Base-by-base conservation (phyloP, 2,329 filamentous ascomycete genomes). In the Bretziella fagacearum region DNA sequence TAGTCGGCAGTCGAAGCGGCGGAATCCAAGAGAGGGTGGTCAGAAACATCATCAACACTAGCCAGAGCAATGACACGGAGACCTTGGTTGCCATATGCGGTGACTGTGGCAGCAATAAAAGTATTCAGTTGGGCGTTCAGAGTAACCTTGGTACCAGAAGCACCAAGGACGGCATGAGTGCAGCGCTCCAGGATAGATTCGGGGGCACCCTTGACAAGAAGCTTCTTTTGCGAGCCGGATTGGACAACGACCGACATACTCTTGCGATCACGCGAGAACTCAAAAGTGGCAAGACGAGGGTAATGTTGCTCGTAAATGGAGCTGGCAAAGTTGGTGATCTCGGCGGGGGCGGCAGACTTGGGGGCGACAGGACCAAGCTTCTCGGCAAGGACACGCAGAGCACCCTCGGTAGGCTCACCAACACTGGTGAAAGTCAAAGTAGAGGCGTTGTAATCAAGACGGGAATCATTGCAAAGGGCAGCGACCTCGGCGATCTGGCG, bases 181-280 rank as follows among this genome's bases (percentile, higher is more conserved):
- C 91, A 98, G 51, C 93, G 82, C 56, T 94, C 89, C 52, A 98
- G 74, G 55, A 98, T 79, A 10, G 86, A 85, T 63, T 98, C 91
- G 4, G 91, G 91, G 17, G 93, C 91, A 56, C 91, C 91, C 67
- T 98, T 98, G 54, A 98, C 87, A 42, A 98, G 73, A 8, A 98
- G 77, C 60, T 81, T 86, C 65, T 91, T 77, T 45, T 77, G 64
- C 43, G 70, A 68, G 48, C 74, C 79, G 47, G 73, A 71, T 54
- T 81, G 73, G 52, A 93, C 84, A 50, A 96, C 68, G 29, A 98
- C 93, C 41, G 91, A 98, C 91, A 98, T 98, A 64, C 89, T 96
- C 75, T 98, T 98, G 53, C 91, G 78, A 63, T 98, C 91, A 56
- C 91, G 79, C 1, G 91, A 96, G 65, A 98, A 98, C 61, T 98